Percentiles rank a stretch among this genome's conserved stretches.
Conservation (phyloP, 2,329 filamentous ascomycete genomes). For the Fusarium napiforme region DNA sequence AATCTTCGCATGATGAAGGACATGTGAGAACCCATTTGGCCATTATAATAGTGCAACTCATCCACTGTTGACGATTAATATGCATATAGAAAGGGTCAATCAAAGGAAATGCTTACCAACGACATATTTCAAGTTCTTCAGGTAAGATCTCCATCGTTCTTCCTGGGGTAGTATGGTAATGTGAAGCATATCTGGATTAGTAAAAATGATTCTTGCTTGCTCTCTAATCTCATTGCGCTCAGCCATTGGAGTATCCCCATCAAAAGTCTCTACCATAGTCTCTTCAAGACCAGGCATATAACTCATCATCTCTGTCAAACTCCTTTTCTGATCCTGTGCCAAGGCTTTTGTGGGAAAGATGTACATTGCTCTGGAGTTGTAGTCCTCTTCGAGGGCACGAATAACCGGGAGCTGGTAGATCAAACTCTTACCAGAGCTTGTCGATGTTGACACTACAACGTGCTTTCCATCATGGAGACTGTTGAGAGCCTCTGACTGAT, state of each 20-base stretch:
- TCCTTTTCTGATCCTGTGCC: constrained; percentile 92
- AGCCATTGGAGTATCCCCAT: constrained; percentile 89
- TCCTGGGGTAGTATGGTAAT: constrained; percentile 94
- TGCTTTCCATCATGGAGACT: constrained; percentile 82
- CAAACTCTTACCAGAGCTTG: constrained; percentile 96
- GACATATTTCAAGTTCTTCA: constrained; percentile 90
- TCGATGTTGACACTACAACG: constrained; percentile 94
- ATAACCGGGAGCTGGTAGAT: constrained; percentile 97
- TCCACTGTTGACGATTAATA: constrained; percentile 62
- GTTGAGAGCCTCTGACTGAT: constrained; percentile 95
- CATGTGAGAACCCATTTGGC: constrained; percentile 91
- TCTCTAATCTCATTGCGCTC: constrained; percentile 85
- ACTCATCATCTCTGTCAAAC: constrained; percentile 83
- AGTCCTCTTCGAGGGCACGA: constrained; percentile 83
- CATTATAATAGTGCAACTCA: constrained; percentile 96
- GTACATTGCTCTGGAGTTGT: constrained; percentile 86
- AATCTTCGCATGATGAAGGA: constrained; percentile 94
- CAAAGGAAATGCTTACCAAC: constrained; percentile 63
- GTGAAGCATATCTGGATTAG: constrained; percentile 98
- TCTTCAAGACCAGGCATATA: constrained; percentile 84
- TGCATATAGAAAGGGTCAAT: background rate
- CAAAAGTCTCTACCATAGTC: constrained; percentile 88
- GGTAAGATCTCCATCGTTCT: constrained; percentile 84
- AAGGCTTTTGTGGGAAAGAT: constrained; percentile 98
- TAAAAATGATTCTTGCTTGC: constrained; percentile 92